Evolutionary conservation across 2,329 filamentous ascomycete species (phyloP).

Genomic region (Diaporthe longicolla): DNA sequence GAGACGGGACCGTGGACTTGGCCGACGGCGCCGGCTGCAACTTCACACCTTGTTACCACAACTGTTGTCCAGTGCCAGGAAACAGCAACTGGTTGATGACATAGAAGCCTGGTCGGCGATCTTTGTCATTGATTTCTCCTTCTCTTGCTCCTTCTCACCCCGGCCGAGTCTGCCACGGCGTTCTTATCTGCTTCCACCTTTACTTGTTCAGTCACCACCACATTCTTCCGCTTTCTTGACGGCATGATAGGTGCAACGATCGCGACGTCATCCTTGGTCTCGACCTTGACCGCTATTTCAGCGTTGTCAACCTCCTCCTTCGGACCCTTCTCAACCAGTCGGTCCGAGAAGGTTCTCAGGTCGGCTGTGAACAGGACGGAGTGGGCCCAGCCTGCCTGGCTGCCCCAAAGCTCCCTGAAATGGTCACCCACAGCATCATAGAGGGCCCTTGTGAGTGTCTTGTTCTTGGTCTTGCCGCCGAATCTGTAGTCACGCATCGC

Average conservation of each 20-base stretch:
- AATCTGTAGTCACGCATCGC: slow-evolving; percentile 97
- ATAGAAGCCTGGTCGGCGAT: background rate
- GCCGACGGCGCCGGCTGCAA: background rate
- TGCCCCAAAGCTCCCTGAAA: slow-evolving; percentile 91
- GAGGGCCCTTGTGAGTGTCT: slow-evolving; percentile 87
- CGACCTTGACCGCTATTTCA: slow-evolving; percentile 47
- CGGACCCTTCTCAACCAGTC: slow-evolving; percentile 52
- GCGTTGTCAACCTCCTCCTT: slow-evolving; percentile 40
- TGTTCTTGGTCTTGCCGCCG: slow-evolving; percentile 79
- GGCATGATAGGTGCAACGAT: slow-evolving; percentile 14
- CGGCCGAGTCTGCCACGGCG: background rate
- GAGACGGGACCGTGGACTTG: background rate
- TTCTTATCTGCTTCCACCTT: slow-evolving; percentile 42
- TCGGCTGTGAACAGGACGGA: slow-evolving; percentile 97
- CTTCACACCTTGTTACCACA: background rate
- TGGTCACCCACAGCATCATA: slow-evolving; percentile 93
- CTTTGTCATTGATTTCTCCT: background rate
- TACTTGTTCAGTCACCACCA: slow-evolving; percentile 39
- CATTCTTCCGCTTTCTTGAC: slow-evolving; percentile 42
- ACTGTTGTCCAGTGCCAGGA: too few species aligned
- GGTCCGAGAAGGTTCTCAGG: slow-evolving; percentile 84
- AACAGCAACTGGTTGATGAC: too few species aligned
- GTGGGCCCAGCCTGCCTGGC: slow-evolving; percentile 97
- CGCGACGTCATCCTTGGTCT: slow-evolving; percentile 47
- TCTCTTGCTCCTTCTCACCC: slow-evolving; percentile 30